Evolutionary conservation across 495 filamentous ascomycete species (phyloP), one percentile per base, ranked within the genome.

Genomic region (Copromyces sp.): DNA sequence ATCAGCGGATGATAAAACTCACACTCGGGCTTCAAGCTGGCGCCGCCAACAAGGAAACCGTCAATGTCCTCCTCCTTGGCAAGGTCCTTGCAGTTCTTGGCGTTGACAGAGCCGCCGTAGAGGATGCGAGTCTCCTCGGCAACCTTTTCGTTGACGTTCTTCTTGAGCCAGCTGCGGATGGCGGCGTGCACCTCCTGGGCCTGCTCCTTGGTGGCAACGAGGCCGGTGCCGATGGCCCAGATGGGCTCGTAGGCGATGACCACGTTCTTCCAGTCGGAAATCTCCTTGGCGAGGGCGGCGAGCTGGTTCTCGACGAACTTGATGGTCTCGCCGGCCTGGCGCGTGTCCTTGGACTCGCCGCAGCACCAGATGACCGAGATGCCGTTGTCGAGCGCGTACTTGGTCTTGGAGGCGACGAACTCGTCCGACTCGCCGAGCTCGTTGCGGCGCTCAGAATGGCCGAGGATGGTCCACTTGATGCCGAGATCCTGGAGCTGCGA

Each of bases 231-330:
- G 79, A 98, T 98, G 77, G 95, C 96, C 95, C 95, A 99, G 85
- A 99, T 95, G 76, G 95, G 95, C 88, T 99, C 96, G 82, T 99
- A 99, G 77, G 95, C 96, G 77, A 99, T 88, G 81, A 98, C 95
- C 76, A 99, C 89, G 85, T 95, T 96, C 71, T 83, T 86, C 95
- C 95, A 99, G 83, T 97, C 90, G 86, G 86, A 78, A 78, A 93
- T 84, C 79, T 93, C 87, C 71, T 87, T 85, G 77, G 83, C 84
- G 73, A 92, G 88, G 74, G 91, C 91, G 53, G 86, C 84, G 73
- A 95, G 87, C 81, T 95, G 93, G 40, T 82, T 81, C 78, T 93
- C 95, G 73, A 98, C 92, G 71, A 97, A 92, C n/a, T 93, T 88
- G 78, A 97, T 90, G 72, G 95, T 98, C 86, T 92, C 90, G 80